Evolutionary conservation across 192 early-diverging fungal species (phyloP), one percentile per base, ranked within the genome.

Genomic region (Rhizophlyctis rosea): DNA sequence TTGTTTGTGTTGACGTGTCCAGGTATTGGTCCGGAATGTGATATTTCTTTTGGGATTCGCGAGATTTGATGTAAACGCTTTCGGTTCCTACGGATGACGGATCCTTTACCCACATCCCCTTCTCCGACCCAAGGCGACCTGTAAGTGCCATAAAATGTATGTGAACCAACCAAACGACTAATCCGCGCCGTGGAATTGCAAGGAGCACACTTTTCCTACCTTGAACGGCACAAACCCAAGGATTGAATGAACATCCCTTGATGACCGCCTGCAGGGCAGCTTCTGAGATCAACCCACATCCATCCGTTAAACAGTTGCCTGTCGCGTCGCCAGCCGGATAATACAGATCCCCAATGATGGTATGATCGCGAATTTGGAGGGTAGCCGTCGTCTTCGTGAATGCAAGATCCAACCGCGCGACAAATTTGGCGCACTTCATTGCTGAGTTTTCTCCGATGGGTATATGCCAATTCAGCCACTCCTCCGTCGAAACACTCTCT

Each of bases 391-490:
- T 57, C 0, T 23, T 33, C 4, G 62, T 57, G 33, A 64, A 64
- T 1, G 62, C 62, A 51, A 64, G 25, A 64, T 64, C 62, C 5
- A 64, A 11, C 1, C 62, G 30, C 0, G 62, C 54, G 31, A 34
- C 4, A 4, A 64, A 58, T 32, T 64, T 64, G 7, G 49, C 51
- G 34, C 51, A 64, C 39, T 13, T 21, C 16, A 9, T 27, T 16
- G 24, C 54, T 1, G 44, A 23, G 30, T 64, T 64, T 3, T 9
- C 34, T 1, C 23, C 29, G 9, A 64, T 18, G 18, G 62, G 62
- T 18, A 34, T 34, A 47, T 64, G 62, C 62, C 62, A 64, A 24
- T 34, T 13, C 11, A 64, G 25, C 34, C 56, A 64, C 14, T 64
- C 62, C 11, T 54, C 34, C 13, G 52, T 23, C 23, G 24, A 13